These are phyloP conservation scores for Thuja plicata DNA, from an alignment of 83 land plant species.

Conservation along the genomic window DNA sequence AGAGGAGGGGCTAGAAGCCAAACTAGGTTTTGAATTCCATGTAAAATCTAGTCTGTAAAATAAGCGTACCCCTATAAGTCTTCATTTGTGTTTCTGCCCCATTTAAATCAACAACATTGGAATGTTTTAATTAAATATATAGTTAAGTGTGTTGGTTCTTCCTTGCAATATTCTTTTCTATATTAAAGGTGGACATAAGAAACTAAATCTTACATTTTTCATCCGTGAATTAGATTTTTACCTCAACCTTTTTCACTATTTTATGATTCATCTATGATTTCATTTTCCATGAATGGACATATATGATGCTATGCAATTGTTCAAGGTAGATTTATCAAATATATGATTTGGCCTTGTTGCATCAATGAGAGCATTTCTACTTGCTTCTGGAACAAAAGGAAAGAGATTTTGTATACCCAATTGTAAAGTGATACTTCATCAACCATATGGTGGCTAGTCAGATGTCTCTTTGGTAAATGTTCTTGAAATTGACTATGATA, in stretches of 20 bases:
- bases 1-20: no score
- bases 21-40: background rate
- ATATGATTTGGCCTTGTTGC: constrained; percentile 95
- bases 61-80: background rate
- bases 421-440: no score
- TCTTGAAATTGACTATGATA: background rate
- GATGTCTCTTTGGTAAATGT: background rate
- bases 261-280: background rate
- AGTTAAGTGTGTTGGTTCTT: background rate
- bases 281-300: constrained; percentile 84
- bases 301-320: constrained; percentile 95
- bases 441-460: constrained; percentile 66
- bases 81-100: background rate
- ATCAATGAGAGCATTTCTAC: constrained; percentile 95
- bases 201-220: background rate
- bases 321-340: constrained; percentile 94
- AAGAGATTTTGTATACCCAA: constrained; percentile 99
- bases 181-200: background rate
- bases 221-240: background rate
- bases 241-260: background rate
- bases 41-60: background rate
- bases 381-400: constrained; percentile 90
- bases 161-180: background rate
- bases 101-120: background rate
- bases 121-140: background rate